Evolutionary conservation across 2,329 filamentous ascomycete species (phyloP).

Genomic region (Microsporum audouinii): DNA sequence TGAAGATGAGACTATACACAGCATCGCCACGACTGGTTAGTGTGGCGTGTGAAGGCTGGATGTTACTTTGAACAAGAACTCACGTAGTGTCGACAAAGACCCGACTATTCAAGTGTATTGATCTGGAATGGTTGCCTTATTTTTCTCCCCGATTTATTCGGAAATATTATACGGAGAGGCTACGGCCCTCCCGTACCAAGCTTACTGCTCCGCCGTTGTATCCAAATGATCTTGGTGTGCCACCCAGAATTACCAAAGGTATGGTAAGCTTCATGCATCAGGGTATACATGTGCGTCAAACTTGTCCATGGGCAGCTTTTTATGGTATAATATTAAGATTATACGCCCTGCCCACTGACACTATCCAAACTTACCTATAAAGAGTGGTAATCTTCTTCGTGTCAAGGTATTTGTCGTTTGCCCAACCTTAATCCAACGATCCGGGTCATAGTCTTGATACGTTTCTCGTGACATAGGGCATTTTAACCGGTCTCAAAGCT

Average conservation of each 20-base stretch:
- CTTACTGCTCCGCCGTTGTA: background rate
- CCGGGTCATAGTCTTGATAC: background rate
- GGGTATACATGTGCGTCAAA: background rate
- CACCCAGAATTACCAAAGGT: background rate
- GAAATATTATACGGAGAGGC: background rate
- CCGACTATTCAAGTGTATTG: background rate
- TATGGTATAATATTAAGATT: background rate
- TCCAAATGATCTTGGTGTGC: background rate
- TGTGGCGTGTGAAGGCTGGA: background rate
- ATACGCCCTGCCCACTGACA: background rate
- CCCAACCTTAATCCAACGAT: background rate
- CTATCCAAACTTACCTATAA: background rate
- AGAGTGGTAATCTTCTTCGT: background rate
- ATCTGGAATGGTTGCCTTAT: background rate
- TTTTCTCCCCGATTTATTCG: background rate
- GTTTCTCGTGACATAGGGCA: background rate
- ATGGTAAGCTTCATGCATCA: conserved; percentile 2
- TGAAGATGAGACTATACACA: background rate
- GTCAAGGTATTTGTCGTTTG: background rate
- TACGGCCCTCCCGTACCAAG: background rate
- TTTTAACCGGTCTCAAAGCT: background rate
- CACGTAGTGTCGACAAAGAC: background rate
- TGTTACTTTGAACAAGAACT: background rate
- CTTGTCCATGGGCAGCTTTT: background rate
- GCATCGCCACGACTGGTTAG: background rate